Evolutionary conservation across 257 asterid species (phyloP).

Genomic region (Gentiana straminea): DNA sequence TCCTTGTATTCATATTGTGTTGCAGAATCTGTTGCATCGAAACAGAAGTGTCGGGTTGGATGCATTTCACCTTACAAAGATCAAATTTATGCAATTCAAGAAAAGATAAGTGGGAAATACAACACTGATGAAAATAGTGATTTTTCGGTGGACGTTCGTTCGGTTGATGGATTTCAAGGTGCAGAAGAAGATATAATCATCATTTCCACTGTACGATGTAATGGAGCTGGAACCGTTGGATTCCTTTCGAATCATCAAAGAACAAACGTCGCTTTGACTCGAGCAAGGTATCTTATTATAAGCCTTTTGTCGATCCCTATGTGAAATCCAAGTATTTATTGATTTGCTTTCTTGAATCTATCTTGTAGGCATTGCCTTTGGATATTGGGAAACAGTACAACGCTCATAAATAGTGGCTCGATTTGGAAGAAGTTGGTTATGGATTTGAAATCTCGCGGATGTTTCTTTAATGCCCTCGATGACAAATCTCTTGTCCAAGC

Average conservation of each 20-base stretch:
- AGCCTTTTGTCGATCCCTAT: no score
- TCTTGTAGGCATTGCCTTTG: conserved; percentile 50
- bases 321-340: no score
- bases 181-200: conserved; percentile 76
- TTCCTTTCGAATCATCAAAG: conserved; percentile 55
- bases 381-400: conserved; percentile 57
- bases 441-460: conserved; percentile 50
- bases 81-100: conserved; percentile 56
- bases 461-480: conserved; percentile 40
- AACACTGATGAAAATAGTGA: conserved; percentile 32
- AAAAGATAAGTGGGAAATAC: conserved; percentile 39
- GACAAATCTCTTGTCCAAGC: conserved; percentile 34
- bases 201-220: conserved; percentile 66
- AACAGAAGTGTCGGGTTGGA: conserved; percentile 48
- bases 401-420: conserved; percentile 43
- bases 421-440: conserved; percentile 46
- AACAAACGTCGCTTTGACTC: conserved; percentile 58
- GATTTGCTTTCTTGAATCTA: background rate
- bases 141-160: conserved; percentile 53
- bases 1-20: background rate
- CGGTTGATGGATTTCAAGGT: conserved; percentile 89
- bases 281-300: conserved; percentile 44
- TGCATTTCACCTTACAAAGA: conserved; percentile 80
- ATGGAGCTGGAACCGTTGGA: conserved; percentile 56
- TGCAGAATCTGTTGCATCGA: conserved; percentile 29